phyloP scores from a whole-genome alignment of 495 filamentous ascomycete genomes.

The Choiromyces venosus region DNA sequence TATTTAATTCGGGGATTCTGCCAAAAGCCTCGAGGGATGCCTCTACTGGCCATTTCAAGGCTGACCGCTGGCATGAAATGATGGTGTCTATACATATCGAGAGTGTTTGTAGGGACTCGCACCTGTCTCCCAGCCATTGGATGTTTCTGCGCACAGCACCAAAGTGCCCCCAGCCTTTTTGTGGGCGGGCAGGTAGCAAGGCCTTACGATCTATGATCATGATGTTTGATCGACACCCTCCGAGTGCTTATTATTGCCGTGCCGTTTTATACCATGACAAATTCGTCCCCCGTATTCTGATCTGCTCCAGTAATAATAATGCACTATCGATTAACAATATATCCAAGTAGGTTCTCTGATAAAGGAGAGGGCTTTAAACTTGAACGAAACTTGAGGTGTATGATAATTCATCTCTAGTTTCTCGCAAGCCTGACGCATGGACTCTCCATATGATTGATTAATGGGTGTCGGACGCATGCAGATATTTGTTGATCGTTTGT shows the following conservation, averaged over 20 bases:
- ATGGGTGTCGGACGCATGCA: background rate
- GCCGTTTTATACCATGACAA: background rate
- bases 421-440: background rate
- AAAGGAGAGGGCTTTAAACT: background rate
- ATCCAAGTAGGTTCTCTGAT: background rate
- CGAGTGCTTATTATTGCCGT: background rate
- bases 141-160: background rate
- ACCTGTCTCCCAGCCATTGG: background rate
- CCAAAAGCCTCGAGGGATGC: background rate
- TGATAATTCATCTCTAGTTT: background rate
- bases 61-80: background rate
- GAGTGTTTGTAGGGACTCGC: background rate
- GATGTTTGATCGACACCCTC: background rate
- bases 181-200: background rate
- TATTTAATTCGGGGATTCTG: background rate
- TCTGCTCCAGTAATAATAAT: background rate
- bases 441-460: background rate
- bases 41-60: background rate
- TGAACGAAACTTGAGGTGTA: background rate
- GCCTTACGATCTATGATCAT: conserved; percentile 2
- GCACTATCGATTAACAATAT: background rate
- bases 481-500: background rate
- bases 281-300: background rate
- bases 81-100: background rate
- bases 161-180: background rate